A percentile compares a stretch with the other conserved stretches of the same genome.
Conservation (phyloP, 2,329 filamentous ascomycete species). For the Bisporella sp. region DNA sequence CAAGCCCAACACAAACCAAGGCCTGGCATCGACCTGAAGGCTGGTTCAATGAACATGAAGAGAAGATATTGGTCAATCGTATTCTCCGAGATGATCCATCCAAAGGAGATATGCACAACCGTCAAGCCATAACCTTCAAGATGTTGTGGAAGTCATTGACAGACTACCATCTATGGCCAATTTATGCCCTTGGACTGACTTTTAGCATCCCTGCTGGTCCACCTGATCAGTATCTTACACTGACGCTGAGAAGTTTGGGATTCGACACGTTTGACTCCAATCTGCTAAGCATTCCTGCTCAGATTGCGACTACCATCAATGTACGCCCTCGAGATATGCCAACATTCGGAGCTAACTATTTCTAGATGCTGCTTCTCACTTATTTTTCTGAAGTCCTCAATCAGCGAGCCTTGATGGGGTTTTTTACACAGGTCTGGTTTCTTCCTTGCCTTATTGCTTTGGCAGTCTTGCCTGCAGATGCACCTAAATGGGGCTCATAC, state of each 20-base stretch:
- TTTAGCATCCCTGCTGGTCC: conserved; percentile 40
- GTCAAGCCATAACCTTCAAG: conserved; percentile 42
- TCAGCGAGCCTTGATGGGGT: conserved; percentile 27
- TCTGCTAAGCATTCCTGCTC: not conserved
- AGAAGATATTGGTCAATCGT: conserved; percentile 60
- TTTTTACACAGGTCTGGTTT: conserved; percentile 29
- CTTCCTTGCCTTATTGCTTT: conserved; percentile 27
- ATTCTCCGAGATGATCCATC: conserved; percentile 44
- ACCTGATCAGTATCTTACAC: conserved; percentile 42
- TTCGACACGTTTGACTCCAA: conserved; percentile 3
- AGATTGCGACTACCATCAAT: conserved; percentile 18
- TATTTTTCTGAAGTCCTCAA: conserved; percentile 34
- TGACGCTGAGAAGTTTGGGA: conserved; percentile 34
- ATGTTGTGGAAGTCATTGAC: conserved; percentile 31
- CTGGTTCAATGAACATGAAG: conserved; percentile 57
- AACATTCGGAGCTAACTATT: conserved; percentile 30
- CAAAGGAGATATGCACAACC: conserved; percentile 49
- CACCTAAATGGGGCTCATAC: conserved; percentile 25
- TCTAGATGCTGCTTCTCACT: conserved; percentile 36
- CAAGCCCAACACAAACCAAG: conserved; percentile 54
- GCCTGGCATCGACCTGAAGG: conserved; percentile 48
- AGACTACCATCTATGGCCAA: conserved; percentile 53
- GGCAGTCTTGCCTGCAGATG: not conserved
- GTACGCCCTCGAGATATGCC: conserved; percentile 34
- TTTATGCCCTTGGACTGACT: conserved; percentile 35